Conservation (phyloP, 208 protist genomes). For the Leishmania major region DNA sequence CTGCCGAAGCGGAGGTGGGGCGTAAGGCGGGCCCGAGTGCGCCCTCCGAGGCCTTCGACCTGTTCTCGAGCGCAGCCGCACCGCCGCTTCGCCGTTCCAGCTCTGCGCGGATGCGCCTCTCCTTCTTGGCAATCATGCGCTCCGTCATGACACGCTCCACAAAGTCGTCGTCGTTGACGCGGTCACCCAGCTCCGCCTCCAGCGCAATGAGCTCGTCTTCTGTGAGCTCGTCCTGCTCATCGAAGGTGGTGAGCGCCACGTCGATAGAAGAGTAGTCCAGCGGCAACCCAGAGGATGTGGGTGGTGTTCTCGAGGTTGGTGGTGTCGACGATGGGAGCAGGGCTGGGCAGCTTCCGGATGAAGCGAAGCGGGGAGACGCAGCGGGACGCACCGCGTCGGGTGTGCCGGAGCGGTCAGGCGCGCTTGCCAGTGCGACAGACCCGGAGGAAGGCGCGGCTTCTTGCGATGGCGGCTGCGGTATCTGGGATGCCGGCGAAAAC, state of each 20-base stretch:
- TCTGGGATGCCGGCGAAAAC: neutral
- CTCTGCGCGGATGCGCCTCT: slow-evolving; percentile 59
- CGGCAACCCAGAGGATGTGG: neutral
- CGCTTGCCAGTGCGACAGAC: neutral
- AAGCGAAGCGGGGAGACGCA: neutral
- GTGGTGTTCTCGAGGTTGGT: neutral
- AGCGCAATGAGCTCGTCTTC: slow-evolving; percentile 83
- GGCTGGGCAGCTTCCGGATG: neutral
- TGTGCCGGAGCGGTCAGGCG: neutral
- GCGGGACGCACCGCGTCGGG: neutral
- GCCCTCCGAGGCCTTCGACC: neutral
- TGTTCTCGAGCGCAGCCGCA: slow-evolving; percentile 2
- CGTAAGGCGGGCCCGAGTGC: neutral
- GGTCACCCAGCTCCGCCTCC: slow-evolving; percentile 69
- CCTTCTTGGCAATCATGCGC: slow-evolving; percentile 86
- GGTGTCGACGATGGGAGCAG: neutral
- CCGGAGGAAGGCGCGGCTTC: neutral
- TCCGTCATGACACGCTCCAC: slow-evolving; percentile 82
- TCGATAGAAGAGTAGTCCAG: slow-evolving; percentile 25
- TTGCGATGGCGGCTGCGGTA: neutral
- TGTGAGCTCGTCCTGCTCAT: slow-evolving; percentile 78
- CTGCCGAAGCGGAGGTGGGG: neutral
- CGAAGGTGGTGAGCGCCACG: slow-evolving; percentile 55
- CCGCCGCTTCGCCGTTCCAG: slow-evolving; percentile 23
- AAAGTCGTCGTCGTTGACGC: slow-evolving; percentile 70